Evolutionary conservation across 2,329 filamentous ascomycete genomes (phyloP).

Genomic region (Fusarium sacchari): DNA sequence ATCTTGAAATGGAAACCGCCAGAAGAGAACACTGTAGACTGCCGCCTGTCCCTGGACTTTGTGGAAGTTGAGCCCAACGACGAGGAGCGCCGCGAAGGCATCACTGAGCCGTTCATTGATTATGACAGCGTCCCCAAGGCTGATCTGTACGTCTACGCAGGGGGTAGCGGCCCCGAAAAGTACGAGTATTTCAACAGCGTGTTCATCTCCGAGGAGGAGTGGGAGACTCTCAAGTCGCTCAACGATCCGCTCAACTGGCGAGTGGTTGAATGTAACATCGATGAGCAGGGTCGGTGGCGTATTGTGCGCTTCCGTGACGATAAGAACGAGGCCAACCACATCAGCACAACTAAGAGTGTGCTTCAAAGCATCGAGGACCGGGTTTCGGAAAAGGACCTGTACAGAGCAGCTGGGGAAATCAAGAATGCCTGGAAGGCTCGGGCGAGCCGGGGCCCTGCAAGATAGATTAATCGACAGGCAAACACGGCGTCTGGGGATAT

Average conservation of each 20-base stretch:
- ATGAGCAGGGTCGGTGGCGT: constrained; percentile 80
- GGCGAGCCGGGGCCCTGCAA: constrained; percentile 13
- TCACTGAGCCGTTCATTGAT: constrained; percentile 73
- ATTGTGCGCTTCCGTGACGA: constrained; percentile 92
- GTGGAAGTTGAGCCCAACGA: constrained; percentile 75
- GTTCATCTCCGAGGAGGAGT: constrained; percentile 78
- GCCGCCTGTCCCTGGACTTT: constrained; percentile 82
- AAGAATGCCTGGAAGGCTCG: constrained; percentile 80
- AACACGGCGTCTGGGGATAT: constrained; percentile 27
- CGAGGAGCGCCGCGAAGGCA: constrained; percentile 72
- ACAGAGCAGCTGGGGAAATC: constrained; percentile 75
- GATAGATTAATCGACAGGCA: constrained; percentile 60
- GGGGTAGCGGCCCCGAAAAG: constrained; percentile 59
- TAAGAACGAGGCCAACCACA: constrained; percentile 91
- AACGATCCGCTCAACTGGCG: constrained; percentile 82
- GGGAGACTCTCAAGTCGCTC: constrained; percentile 81
- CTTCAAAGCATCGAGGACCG: constrained; percentile 89
- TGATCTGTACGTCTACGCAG: constrained; percentile 76
- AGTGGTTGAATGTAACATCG: constrained; percentile 90
- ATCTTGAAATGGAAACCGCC: constrained; percentile 99
- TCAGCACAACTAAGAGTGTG: constrained; percentile 83
- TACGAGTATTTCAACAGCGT: constrained; percentile 76
- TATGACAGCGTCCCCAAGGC: constrained; percentile 83
- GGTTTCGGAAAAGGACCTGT: constrained; percentile 84
- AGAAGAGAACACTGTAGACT: constrained; percentile 94